phyloP scores from a whole-genome alignment of 345 rosid species.

The Citrus reticulata region DNA sequence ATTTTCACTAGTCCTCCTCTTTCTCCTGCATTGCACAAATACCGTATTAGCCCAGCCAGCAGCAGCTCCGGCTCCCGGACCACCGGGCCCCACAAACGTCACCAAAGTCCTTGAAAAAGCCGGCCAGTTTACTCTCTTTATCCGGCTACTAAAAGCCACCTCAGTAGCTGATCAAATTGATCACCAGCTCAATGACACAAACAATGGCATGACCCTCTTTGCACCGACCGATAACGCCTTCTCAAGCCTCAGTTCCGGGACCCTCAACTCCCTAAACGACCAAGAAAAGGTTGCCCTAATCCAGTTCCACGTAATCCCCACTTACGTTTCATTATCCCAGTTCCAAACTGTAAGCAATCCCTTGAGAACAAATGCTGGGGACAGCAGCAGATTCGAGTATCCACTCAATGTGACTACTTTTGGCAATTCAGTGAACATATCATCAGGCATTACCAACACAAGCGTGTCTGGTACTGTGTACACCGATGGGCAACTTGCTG shows the following conservation, averaged over 20 bases:
- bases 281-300: slow-evolving; percentile 31
- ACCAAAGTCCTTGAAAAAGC: slow-evolving; percentile 37
- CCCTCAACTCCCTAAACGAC: slow-evolving; percentile 32
- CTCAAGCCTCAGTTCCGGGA: slow-evolving; percentile 30
- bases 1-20: slow-evolving; percentile 15
- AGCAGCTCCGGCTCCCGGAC: slow-evolving; percentile 17
- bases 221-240: slow-evolving; percentile 37
- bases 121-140: slow-evolving; percentile 29
- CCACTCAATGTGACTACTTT: slow-evolving; percentile 30
- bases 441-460: slow-evolving; percentile 44
- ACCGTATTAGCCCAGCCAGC: slow-evolving; percentile 28
- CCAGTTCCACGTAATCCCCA: slow-evolving; percentile 38
- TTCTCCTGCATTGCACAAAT: slow-evolving; percentile 19
- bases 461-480: slow-evolving; percentile 28
- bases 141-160: slow-evolving; percentile 32
- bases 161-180: slow-evolving; percentile 24
- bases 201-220: slow-evolving; percentile 36
- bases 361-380: slow-evolving; percentile 36
- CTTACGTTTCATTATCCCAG: slow-evolving; percentile 27
- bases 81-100: slow-evolving; percentile 34
- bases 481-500: slow-evolving; percentile 37
- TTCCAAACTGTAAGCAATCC: slow-evolving; percentile 48
- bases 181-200: slow-evolving; percentile 37
- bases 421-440: slow-evolving; percentile 36
- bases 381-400: slow-evolving; percentile 21